A percentile compares a stretch with the other conserved stretches of the same genome.
These are phyloP conservation scores for Taiozyma sp. DNA, from an alignment of 1,139 yeast species.

Conservation along the genomic window DNA sequence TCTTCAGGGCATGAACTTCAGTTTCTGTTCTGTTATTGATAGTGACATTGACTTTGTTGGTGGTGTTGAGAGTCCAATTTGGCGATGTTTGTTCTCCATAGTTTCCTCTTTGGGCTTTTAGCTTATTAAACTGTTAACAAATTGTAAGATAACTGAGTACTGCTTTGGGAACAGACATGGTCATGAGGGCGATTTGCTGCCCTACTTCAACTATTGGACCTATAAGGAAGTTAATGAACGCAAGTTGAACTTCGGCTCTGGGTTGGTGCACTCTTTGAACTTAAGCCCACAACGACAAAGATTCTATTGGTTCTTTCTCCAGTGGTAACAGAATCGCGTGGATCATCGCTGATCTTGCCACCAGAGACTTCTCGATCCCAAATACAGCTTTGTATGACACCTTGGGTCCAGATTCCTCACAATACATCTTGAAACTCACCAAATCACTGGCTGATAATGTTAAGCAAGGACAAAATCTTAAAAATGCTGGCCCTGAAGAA, in stretches of 20 bases:
- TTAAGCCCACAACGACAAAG: slow-evolving; percentile 13
- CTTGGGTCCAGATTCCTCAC: slow-evolving; percentile 53
- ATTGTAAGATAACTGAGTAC: neutral
- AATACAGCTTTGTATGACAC: slow-evolving; percentile 61
- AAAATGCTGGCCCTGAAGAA: slow-evolving; percentile 33
- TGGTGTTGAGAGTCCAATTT: no score
- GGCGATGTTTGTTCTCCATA: no score
- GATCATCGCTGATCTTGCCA: slow-evolving; percentile 56
- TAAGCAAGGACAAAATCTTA: slow-evolving; percentile 42
- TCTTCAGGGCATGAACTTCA: no score
- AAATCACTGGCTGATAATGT: slow-evolving; percentile 50
- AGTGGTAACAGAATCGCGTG: slow-evolving; percentile 56
- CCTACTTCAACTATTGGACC: slow-evolving; percentile 31
- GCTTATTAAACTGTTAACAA: no score
- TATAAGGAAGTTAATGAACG: slow-evolving; percentile 29
- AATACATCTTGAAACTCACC: slow-evolving; percentile 51
- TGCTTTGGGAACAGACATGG: slow-evolving; percentile 35
- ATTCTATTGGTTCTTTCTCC: slow-evolving; percentile 47
- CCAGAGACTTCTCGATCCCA: slow-evolving; percentile 44
- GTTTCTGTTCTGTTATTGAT: no score
- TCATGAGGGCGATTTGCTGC: neutral
- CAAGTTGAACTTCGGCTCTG: slow-evolving; percentile 40
- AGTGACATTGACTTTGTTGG: no score
- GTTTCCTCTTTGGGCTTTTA: no score
- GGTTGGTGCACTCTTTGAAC: slow-evolving; percentile 36